phyloP scores from a whole-genome alignment of 495 filamentous ascomycete species.

The Hyaloscypha finlandica region DNA sequence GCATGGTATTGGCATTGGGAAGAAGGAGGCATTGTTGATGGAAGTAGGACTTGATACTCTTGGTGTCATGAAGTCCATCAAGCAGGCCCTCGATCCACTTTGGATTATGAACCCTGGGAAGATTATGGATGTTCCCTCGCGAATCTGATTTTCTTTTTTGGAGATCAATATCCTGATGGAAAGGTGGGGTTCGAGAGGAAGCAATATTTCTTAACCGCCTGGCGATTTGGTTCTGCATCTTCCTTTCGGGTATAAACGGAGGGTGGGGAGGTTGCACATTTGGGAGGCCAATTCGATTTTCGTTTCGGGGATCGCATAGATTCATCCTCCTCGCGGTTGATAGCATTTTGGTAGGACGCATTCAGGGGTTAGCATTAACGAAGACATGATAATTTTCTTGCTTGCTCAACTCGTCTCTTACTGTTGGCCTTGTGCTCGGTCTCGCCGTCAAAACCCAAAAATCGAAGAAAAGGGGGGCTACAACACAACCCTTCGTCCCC shows the following conservation, averaged over 20 bases:
- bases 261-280: neutral
- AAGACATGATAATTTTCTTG: constrained; percentile 3
- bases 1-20: constrained; percentile 86
- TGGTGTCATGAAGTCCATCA: constrained; percentile 83
- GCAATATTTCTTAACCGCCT: neutral
- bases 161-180: neutral
- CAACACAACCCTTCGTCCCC: neutral
- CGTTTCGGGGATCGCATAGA: constrained; percentile 11
- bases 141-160: neutral
- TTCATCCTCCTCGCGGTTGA: constrained; percentile 26
- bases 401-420: neutral
- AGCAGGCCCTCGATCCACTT: constrained; percentile 78
- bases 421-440: neutral
- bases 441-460: neutral
- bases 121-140: constrained; percentile 66
- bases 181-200: neutral
- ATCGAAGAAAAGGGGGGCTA: neutral
- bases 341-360: constrained; percentile 12
- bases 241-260: neutral
- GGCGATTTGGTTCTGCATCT: neutral
- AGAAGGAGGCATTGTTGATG: constrained; percentile 76
- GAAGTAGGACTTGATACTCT: constrained; percentile 85
- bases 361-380: constrained; percentile 17
- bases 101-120: constrained; percentile 95
- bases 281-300: neutral